Evolutionary conservation across 106 monocot genomes (phyloP).

Genomic region (Dactylorhiza incarnata): DNA sequence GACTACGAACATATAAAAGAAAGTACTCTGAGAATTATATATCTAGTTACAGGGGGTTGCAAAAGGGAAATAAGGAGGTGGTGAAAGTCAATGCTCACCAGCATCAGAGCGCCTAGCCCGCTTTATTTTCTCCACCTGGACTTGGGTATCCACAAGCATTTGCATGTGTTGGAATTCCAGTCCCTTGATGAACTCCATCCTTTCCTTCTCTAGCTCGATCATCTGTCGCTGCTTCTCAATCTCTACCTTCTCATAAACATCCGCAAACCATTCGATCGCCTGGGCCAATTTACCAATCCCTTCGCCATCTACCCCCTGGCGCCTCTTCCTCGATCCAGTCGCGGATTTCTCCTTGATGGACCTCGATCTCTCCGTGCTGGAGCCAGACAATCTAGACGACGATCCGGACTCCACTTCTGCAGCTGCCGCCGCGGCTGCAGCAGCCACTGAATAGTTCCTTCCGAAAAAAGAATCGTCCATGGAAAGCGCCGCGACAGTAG

Average conservation of each 20-base stretch:
- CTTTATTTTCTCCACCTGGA: conserved; percentile 57
- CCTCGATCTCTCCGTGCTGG: conserved; percentile 16
- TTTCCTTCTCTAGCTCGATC: conserved; percentile 88
- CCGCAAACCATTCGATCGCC: conserved; percentile 51
- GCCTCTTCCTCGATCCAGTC: conserved; percentile 14
- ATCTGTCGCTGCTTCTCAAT: conserved; percentile 60
- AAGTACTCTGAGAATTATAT: background rate
- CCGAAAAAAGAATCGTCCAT: conserved; percentile 4
- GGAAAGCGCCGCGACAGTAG: background rate
- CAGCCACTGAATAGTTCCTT: conserved; percentile 21
- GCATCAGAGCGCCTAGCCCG: conserved; percentile 18
- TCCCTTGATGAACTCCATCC: conserved; percentile 85
- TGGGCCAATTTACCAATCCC: conserved; percentile 56
- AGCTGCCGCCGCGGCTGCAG: conserved; percentile 25
- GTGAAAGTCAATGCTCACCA: conserved; percentile 7
- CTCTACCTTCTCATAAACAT: conserved; percentile 88
- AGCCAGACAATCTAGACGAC: conserved; percentile 22
- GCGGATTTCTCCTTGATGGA: conserved; percentile 10
- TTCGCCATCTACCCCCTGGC: conserved; percentile 23
- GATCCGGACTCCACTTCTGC: conserved; percentile 29
- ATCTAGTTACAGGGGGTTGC: background rate
- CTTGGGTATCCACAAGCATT: conserved; percentile 62
- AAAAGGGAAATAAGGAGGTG: background rate
- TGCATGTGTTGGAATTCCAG: conserved; percentile 88
- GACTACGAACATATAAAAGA: background rate